These are phyloP conservation scores for Acaromyces ingoldii DNA, from an alignment of 1,284 basidiomycete species.

Conservation along the genomic window DNA sequence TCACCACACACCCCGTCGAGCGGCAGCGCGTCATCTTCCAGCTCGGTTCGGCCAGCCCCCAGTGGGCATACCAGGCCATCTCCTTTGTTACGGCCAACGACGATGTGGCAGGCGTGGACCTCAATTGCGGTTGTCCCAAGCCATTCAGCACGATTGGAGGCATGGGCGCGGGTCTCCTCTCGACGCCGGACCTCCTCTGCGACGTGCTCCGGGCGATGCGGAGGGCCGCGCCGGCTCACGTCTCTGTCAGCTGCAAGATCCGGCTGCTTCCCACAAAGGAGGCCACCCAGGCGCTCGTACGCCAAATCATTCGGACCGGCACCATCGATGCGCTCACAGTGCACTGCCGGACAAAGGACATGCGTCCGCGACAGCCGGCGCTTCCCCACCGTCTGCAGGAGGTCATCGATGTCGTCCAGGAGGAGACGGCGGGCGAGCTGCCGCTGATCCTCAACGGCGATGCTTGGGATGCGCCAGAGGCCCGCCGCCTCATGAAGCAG, in stretches of 20 bases:
- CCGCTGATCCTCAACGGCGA: conserved; percentile 93
- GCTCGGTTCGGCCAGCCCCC: conserved; percentile 82
- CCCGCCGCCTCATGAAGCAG: conserved; percentile 63
- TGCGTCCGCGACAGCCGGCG: conserved; percentile 79
- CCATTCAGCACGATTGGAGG: conserved; percentile 90
- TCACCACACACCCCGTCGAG: conserved; percentile 88
- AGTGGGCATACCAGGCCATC: conserved; percentile 85
- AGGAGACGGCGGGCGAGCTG: conserved; percentile 57
- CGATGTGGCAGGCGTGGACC: conserved; percentile 88
- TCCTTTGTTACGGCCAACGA: conserved; percentile 65
- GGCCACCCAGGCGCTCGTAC: conserved; percentile 79
- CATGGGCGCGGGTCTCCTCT: conserved; percentile 93
- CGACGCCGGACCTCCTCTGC: conserved; percentile 84
- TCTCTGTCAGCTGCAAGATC: conserved; percentile 64
- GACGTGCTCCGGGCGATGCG: conserved; percentile 56
- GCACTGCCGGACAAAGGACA: conserved; percentile 88
- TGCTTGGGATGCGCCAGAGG: conserved; percentile 73
- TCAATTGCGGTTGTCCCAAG: conserved; percentile 84
- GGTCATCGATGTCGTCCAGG: conserved; percentile 71
- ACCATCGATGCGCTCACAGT: conserved; percentile 78
- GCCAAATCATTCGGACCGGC: conserved; percentile 78
- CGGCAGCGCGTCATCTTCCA: conserved; percentile 58
- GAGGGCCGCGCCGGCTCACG: conserved; percentile 57
- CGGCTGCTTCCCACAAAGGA: conserved; percentile 78
- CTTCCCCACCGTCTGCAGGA: conserved; percentile 72